Evolutionary conservation across 73 alveolate species (phyloP).

Genomic region (Uronychia binucleata): DNA sequence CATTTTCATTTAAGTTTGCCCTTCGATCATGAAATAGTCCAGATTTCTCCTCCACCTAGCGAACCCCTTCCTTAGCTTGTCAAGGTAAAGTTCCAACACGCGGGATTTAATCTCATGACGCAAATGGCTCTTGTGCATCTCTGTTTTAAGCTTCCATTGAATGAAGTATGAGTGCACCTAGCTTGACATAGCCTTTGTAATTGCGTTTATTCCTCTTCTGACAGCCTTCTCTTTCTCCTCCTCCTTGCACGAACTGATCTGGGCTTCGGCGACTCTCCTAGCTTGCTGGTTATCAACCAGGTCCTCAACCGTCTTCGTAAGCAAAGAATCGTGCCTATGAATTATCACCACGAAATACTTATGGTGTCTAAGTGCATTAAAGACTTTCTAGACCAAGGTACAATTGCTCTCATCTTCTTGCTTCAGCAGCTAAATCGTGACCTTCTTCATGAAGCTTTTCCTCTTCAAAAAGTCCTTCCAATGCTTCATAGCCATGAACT

Average conservation of each 20-base stretch:
- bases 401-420: background rate
- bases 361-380: slow-evolving; percentile 27
- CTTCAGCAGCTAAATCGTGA: background rate
- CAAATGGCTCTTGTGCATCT: slow-evolving; percentile 1
- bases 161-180: slow-evolving; percentile 7
- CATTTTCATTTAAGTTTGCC: background rate
- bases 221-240: slow-evolving; percentile 1
- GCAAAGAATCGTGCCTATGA: background rate
- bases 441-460: slow-evolving; percentile 25
- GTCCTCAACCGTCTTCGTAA: background rate
- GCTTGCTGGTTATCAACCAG: background rate
- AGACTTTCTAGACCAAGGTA: slow-evolving; percentile 8
- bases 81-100: slow-evolving; percentile 8
- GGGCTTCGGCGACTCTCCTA: slow-evolving; percentile 6
- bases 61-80: slow-evolving; percentile 18
- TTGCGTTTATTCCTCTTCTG: slow-evolving; percentile 13
- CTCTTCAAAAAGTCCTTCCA: slow-evolving; percentile 28
- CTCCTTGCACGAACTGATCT: slow-evolving; percentile 4
- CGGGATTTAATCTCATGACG: slow-evolving; percentile 7
- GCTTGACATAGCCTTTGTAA: background rate
- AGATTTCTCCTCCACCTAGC: slow-evolving; percentile 15
- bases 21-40: background rate
- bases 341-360: background rate
- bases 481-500: slow-evolving; percentile 14
- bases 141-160: slow-evolving; percentile 10